Percentiles rank a stretch among this genome's conserved stretches.
These are phyloP conservation scores for Paraphoma sp. DNA, from an alignment of 2,329 filamentous ascomycete species.

Conservation along the genomic window DNA sequence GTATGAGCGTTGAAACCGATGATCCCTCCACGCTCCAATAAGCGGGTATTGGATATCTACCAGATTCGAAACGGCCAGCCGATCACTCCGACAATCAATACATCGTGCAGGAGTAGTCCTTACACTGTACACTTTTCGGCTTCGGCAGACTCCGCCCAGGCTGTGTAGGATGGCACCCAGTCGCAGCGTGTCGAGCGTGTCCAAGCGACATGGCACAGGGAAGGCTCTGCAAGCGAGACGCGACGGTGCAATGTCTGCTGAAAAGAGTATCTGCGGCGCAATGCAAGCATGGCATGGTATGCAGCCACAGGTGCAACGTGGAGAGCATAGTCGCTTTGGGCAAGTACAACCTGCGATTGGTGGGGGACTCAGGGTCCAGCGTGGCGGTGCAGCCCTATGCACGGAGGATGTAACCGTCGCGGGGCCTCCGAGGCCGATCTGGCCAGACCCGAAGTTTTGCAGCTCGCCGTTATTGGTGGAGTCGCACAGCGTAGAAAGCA, in stretches of 20 bases:
- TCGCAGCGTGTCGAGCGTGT: not conserved
- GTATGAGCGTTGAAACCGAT: constrained; percentile 16
- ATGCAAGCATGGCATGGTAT: constrained; percentile 10
- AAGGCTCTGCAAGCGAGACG: constrained; percentile 19
- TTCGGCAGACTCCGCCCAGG: constrained; percentile 1
- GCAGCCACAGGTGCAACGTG: constrained; percentile 11
- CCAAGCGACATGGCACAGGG: constrained; percentile 6
- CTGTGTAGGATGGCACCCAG: not conserved
- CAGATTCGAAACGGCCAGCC: constrained; percentile 1
- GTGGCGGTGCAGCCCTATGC: constrained; percentile 31
- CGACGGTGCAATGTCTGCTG: constrained; percentile 7
- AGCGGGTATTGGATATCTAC: constrained; percentile 2
- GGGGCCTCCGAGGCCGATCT: constrained; percentile 23
- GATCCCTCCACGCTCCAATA: constrained; percentile 13
- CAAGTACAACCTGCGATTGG: constrained; percentile 8
- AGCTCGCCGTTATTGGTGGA: constrained; percentile 9
- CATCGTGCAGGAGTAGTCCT: constrained; percentile 10
- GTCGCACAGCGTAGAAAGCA: constrained; percentile 10
- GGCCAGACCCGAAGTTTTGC: constrained; percentile 1
- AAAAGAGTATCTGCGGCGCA: constrained; percentile 9
- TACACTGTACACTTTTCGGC: constrained; percentile 6
- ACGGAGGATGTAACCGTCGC: constrained; percentile 16
- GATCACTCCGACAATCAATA: constrained; percentile 4
- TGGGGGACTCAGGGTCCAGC: constrained; percentile 20
- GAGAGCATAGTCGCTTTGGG: not conserved